Evolutionary conservation across 257 asterid genomes (phyloP).

Genomic region (Thymus quinquecostatus): DNA sequence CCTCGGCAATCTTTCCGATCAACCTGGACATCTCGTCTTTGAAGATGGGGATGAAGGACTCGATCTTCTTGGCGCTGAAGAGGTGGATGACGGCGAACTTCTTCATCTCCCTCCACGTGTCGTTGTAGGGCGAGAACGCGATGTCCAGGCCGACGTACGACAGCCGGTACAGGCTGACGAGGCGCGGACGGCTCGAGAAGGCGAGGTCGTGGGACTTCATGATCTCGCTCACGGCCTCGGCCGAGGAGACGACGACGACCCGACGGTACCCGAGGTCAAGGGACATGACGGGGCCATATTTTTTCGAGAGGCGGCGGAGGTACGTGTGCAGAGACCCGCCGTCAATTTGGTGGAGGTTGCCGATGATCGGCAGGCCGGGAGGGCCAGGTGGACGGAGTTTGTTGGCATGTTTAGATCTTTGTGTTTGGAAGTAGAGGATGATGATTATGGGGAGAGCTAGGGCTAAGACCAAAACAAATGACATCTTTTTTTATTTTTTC

Average conservation of each 20-base stretch:
- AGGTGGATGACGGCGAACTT: constrained; percentile 24
- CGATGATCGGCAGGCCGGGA: constrained; percentile 28
- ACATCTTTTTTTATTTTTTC: neutral
- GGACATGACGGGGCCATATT: constrained; percentile 34
- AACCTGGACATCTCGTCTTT: constrained; percentile 24
- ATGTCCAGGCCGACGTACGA: constrained; percentile 35
- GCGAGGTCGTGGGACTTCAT: constrained; percentile 30
- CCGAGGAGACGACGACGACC: constrained; percentile 25
- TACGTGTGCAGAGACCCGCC: constrained; percentile 6
- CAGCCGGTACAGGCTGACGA: constrained; percentile 10
- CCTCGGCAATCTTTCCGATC: constrained; percentile 7
- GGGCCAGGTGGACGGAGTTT: constrained; percentile 31
- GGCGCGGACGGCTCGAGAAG: constrained; percentile 33
- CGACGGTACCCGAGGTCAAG: constrained; percentile 24
- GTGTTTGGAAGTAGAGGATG: constrained; percentile 25
- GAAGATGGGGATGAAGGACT: constrained; percentile 20
- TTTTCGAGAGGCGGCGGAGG: constrained; percentile 23
- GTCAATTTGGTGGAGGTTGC: constrained; percentile 35
- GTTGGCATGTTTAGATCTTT: constrained; percentile 12
- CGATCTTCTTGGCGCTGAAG: constrained; percentile 11
- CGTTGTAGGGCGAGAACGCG: constrained; percentile 12
- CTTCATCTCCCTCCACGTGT: constrained; percentile 33
- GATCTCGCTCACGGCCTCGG: constrained; percentile 18
- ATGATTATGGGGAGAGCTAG: constrained; percentile 17
- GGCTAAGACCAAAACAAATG: neutral